Base-by-base conservation (phyloP, 306 rosid species). In the Geum urbanum region DNA sequence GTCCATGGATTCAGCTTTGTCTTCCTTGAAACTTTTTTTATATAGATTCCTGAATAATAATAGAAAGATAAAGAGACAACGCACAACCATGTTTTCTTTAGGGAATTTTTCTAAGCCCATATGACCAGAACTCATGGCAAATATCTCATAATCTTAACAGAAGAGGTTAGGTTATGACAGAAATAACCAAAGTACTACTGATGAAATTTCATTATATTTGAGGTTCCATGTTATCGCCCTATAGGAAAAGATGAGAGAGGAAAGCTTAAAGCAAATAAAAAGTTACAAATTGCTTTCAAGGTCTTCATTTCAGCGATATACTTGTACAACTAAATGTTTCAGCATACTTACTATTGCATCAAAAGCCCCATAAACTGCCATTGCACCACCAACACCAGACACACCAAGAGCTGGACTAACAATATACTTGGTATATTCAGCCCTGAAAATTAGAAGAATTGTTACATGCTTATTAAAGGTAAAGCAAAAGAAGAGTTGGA, bases 331-430 rank as follows among this genome's bases (percentile, higher is more conserved):
- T 70, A 45, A 20, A 44, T 56, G 24, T 16, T 46, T 48, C 67
- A 14, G 78, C 79, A 70, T 67, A 76, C 98, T 87, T 87, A 94
- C 97, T 9, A 91, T 80, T 80, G 97, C 97, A 91, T 91, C 96
- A 79, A 78, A 80, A 69, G 99, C 99, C 65, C 99, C 99, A 49
- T 94, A 94, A 4, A 83, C 84, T 51, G 99, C 99, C 99, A 94
- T 94, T 72, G 96, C 78, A 72, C 83, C 92, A 59, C 97, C 99
- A 57, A 94, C 97, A 56, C 99, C 99, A 41, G 99, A 91, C 70
- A 87, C 85, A 66, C 97, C 99, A 45, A 94, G 82, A 41, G 81
- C 81, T 8, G 96, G 99, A 27, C 90, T 87, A 70, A 94, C 95
- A 71, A 94, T 70, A 55, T 75, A 78, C 82, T 91, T 83, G 45